These are phyloP conservation scores for Chaetomium olivaceum DNA, from an alignment of 2,329 filamentous ascomycete species.

Conservation along the genomic window DNA sequence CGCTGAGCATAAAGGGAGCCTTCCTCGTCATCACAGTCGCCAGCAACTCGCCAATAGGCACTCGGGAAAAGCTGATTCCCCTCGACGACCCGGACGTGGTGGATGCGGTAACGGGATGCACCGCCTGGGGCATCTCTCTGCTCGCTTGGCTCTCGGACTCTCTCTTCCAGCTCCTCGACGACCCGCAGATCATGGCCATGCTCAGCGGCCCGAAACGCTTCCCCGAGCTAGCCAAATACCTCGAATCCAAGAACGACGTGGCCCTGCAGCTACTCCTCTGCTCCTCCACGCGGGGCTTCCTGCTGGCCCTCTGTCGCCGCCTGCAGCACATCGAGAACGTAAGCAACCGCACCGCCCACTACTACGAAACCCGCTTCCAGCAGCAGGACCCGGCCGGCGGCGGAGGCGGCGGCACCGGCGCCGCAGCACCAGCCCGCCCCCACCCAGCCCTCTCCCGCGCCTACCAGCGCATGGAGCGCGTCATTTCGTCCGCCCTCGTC, in stretches of 20 bases:
- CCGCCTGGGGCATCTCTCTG: conserved; percentile 76
- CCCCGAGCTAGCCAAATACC: conserved; percentile 51
- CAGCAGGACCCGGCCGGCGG: conserved; percentile 38
- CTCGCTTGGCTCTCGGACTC: conserved; percentile 62
- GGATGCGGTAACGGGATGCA: conserved; percentile 69
- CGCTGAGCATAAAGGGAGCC: conserved; percentile 73
- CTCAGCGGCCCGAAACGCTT: conserved; percentile 50
- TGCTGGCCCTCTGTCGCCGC: conserved; percentile 67
- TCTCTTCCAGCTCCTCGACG: conserved; percentile 57
- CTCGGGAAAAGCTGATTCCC: conserved; percentile 58
- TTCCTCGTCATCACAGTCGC: conserved; percentile 65
- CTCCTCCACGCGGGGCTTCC: conserved; percentile 71
- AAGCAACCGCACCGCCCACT: conserved; percentile 51
- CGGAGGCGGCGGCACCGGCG: conserved; percentile 34
- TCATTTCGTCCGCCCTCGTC: conserved; percentile 54
- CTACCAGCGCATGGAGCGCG: conserved; percentile 55
- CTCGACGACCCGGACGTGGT: conserved; percentile 73
- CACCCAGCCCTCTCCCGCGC: conserved; percentile 58
- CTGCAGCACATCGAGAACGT: conserved; percentile 58
- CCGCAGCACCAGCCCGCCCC: conserved; percentile 43
- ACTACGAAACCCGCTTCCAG: conserved; percentile 45
- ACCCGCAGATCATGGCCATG: conserved; percentile 52
- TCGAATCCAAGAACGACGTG: conserved; percentile 57
- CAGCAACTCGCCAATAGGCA: conserved; percentile 55
- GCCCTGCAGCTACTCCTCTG: conserved; percentile 67